phyloP scores from a whole-genome alignment of 2,329 filamentous ascomycete genomes.

The Exophiala aquamarina region DNA sequence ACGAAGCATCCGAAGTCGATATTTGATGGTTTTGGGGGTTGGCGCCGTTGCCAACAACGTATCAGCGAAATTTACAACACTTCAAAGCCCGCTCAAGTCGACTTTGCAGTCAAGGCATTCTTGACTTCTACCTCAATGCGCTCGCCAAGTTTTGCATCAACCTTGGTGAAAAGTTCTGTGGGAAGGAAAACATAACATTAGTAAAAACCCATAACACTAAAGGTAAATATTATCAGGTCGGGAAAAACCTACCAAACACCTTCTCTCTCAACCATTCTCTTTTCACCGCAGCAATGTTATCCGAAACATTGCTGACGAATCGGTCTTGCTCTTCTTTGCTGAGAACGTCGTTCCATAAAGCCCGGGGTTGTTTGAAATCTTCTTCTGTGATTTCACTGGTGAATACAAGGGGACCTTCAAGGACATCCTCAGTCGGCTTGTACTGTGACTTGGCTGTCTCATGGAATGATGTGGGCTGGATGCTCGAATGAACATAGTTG shows the following conservation, averaged over 20 bases:
- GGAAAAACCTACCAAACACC: constrained; percentile 45
- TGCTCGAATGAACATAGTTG: constrained; percentile 48
- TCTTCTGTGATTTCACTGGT: constrained; percentile 44
- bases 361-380: constrained; percentile 46
- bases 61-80: too few species aligned
- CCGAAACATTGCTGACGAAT: constrained; percentile 60
- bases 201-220: neutral
- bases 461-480: constrained; percentile 26
- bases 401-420: constrained; percentile 37
- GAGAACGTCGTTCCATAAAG: constrained; percentile 42
- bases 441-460: constrained; percentile 28
- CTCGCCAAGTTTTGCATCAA: constrained; percentile 13
- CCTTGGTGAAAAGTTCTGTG: constrained; percentile 27
- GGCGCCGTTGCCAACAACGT: too few species aligned
- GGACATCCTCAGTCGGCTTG: constrained; percentile 9
- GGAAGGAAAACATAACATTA: neutral
- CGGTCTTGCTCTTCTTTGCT: constrained; percentile 54
- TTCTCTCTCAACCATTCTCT: constrained; percentile 58
- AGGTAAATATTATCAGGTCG: neutral
- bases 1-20: too few species aligned
- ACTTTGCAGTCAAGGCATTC: neutral
- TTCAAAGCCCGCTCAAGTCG: too few species aligned
- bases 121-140: constrained; percentile 30
- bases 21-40: too few species aligned
- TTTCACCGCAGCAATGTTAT: constrained; percentile 56